Evolutionary conservation across 2,329 filamentous ascomycete genomes (phyloP), one percentile per base, ranked within the genome.

Genomic region (Ceratocystis smalleyi): DNA sequence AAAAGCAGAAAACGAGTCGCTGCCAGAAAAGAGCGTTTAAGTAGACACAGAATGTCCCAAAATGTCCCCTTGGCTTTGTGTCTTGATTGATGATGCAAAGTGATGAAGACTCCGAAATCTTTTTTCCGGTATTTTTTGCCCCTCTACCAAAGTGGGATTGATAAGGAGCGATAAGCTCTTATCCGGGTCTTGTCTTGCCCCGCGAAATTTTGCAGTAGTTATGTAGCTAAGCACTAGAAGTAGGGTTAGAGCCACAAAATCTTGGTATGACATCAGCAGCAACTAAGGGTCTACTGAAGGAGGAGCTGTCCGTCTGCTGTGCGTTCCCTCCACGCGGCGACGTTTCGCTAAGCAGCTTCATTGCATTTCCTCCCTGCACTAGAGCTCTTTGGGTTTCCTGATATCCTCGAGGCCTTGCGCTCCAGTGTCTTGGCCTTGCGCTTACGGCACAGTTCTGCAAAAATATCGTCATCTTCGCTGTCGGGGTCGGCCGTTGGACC

Each of bases 81-180:
- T 22, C 47, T 51, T 15, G 6, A 24, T 19, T 47, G 57, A 65
- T 63, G 64, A 66, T 63, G 61, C 61, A 63, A 51, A 61, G 61
- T 66, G 64, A 66, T 66, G 57, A 43, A 64, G 22, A 5, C 57
- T 15, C 59, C 43, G 40, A 59, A 61, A 60, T 59, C n/a, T 45
- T 62, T 51, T 62, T 60, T 47, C 57, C 3, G 19, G 24, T 43
- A 35, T 63, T 63, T 55, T 64, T 64, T 49, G 63, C 65, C 65
- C 65, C 62, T 64, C 65, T 47, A 22, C 47, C 35, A 40, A 40
- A 40, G 35, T 66, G 54, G 51, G 40, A 30, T 49, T 64, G 62
- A 64, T 64, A 64, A 66, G 47, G 40, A 43, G 35, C 61, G 62
- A 64, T 64, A 64, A 66, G 47, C 57, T 19, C 65, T 64, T 66